A percentile compares a stretch with the other conserved stretches of the same genome.
Conservation (phyloP, 495 filamentous ascomycete species). For the Choiromyces venosus region DNA sequence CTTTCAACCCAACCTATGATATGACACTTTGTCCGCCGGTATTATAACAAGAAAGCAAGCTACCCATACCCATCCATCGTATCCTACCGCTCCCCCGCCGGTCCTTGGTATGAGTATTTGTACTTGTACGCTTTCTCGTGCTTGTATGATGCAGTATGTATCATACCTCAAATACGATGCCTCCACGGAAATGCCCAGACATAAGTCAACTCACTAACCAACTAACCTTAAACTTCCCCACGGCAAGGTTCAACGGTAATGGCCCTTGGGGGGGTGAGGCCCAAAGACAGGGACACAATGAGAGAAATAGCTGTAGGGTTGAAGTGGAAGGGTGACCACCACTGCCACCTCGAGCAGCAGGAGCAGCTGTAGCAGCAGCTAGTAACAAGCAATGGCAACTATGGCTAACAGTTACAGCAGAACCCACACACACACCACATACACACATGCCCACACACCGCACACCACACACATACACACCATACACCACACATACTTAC, state of each 20-base stretch:
- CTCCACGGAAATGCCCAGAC: not conserved
- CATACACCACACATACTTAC: no score
- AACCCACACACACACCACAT: not conserved
- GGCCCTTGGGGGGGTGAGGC: not conserved
- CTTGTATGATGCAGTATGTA: not conserved
- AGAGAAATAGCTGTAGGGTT: not conserved
- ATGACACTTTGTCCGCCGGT: not conserved
- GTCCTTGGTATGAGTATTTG: not conserved
- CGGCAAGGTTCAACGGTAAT: not conserved
- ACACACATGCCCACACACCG: not conserved
- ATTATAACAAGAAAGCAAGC: not conserved
- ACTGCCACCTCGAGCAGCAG: no score
- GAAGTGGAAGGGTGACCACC: not conserved
- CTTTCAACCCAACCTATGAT: not conserved
- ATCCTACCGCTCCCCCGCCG: not conserved
- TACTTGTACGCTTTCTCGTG: not conserved
- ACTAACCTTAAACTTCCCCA: not conserved
- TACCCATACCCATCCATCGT: no score
- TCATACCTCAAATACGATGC: not conserved
- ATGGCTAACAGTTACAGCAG: not conserved
- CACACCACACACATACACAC: not conserved
- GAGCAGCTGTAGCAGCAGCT: not conserved
- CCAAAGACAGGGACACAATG: not conserved
- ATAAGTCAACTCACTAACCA: no score
- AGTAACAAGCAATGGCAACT: not conserved